Conservation (phyloP, 2,329 filamentous ascomycete species). For the Tolypocladium cylindrosporum region DNA sequence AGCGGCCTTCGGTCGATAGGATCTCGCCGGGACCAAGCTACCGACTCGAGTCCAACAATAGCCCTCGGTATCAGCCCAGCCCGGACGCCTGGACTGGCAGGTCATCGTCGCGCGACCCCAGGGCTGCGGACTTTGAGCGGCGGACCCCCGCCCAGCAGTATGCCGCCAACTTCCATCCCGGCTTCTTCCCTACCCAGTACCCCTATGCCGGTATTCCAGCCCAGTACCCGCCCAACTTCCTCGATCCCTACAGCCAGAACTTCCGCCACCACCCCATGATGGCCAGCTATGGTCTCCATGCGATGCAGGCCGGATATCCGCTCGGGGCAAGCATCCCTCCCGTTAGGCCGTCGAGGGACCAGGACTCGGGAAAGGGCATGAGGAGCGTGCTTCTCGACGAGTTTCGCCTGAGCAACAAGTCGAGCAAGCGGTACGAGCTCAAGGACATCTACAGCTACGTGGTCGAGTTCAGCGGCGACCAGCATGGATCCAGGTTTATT, state of each 20-base stretch:
- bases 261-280: slow-evolving; percentile 27
- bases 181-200: slow-evolving; percentile 22
- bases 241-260: slow-evolving; percentile 24
- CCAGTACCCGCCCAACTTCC: slow-evolving; percentile 24
- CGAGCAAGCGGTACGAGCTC: slow-evolving; percentile 65
- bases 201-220: slow-evolving; percentile 16
- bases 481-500: slow-evolving; percentile 91
- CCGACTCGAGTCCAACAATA: slow-evolving; percentile 17
- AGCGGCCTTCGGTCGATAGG: slow-evolving; percentile 29
- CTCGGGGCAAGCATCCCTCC: slow-evolving; percentile 16
- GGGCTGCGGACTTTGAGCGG: slow-evolving; percentile 27
- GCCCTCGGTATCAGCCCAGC: slow-evolving; percentile 17
- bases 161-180: slow-evolving; percentile 13
- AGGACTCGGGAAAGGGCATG: slow-evolving; percentile 49
- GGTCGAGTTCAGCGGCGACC: slow-evolving; percentile 91
- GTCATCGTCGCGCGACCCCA: slow-evolving; percentile 21
- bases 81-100: slow-evolving; percentile 29
- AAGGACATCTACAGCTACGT: slow-evolving; percentile 83
- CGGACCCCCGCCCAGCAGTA: slow-evolving; percentile 23
- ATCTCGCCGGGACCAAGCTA: slow-evolving; percentile 21
- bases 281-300: slow-evolving; percentile 21
- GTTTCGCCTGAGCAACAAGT: slow-evolving; percentile 66
- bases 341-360: slow-evolving; percentile 36
- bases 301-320: slow-evolving; percentile 19
- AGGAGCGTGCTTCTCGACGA: slow-evolving; percentile 70